These are phyloP conservation scores for Tetradesmus lagerheimii DNA, from an alignment of 139 green algal species.

Conservation along the genomic window DNA sequence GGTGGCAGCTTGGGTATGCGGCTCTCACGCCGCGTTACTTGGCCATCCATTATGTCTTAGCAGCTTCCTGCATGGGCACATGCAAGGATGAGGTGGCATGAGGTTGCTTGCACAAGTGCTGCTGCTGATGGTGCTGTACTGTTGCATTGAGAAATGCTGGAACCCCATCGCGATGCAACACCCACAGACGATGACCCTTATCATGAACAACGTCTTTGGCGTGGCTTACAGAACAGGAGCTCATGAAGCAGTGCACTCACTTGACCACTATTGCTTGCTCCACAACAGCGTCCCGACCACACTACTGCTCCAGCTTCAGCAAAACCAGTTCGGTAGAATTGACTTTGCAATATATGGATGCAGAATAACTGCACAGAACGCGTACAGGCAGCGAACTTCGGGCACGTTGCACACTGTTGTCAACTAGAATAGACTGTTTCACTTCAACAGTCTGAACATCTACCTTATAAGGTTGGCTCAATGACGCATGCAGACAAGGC, in stretches of 20 bases:
- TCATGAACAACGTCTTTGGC: too few species aligned
- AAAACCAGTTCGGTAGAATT: too few species aligned
- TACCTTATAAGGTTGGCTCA: too few species aligned
- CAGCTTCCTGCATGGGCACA: not conserved
- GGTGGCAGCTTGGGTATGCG: conserved; percentile 34
- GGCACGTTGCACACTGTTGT: not conserved
- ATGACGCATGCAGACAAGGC: not conserved
- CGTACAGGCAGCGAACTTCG: not conserved
- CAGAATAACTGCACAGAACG: not conserved
- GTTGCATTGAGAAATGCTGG: not conserved
- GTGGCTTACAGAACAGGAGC: too few species aligned
- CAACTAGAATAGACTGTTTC: too few species aligned
- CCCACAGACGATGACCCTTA: too few species aligned
- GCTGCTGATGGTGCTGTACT: not conserved
- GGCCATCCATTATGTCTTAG: not conserved
- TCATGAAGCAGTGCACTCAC: not conserved
- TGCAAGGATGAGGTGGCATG: not conserved
- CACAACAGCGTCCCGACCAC: not conserved
- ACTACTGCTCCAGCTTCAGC: not conserved
- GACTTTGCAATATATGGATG: not conserved
- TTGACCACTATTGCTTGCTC: not conserved
- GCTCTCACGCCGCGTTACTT: conserved; percentile 28
- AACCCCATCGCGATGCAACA: not conserved
- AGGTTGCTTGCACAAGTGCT: not conserved
- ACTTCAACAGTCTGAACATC: too few species aligned